phyloP scores from a whole-genome alignment of 1,284 basidiomycete genomes.

The Tetrapyrgos nigripes region DNA sequence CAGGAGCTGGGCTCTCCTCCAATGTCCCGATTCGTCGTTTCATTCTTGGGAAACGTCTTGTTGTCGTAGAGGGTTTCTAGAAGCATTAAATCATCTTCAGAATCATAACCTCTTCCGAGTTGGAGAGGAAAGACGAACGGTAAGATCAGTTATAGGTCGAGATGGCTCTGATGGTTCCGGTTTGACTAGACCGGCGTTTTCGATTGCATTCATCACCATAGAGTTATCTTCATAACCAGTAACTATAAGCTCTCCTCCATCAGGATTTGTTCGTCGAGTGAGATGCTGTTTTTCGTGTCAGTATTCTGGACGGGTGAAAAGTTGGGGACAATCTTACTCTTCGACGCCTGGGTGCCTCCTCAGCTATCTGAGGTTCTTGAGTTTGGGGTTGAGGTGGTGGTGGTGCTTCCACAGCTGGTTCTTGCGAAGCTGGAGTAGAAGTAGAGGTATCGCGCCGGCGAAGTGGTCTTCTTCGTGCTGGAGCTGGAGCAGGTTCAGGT shows the following conservation, averaged over 20 bases:
- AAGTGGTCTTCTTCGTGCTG: constrained; percentile 5
- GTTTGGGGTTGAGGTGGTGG: background rate
- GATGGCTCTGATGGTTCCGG: constrained; percentile 10
- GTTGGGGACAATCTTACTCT: constrained; percentile 24
- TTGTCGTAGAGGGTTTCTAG: constrained; percentile 20
- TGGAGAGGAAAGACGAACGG: constrained; percentile 20
- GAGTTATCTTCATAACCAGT: constrained; percentile 45
- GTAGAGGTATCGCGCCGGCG: background rate
- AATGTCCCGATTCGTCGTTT: constrained; percentile 45
- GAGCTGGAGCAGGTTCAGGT: background rate
- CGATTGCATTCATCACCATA: constrained; percentile 26
- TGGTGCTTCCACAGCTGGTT: background rate
- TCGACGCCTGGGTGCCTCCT: constrained; percentile 28
- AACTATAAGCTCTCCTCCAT: constrained; percentile 31
- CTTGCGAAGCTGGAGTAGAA: background rate
- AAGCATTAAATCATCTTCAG: background rate
- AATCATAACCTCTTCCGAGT: background rate
- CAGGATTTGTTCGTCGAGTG: constrained; percentile 41
- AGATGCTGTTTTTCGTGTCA: constrained; percentile 26
- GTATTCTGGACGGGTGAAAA: background rate
- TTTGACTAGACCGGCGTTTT: constrained; percentile 16
- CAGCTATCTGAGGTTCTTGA: constrained; percentile 13
- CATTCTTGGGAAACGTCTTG: constrained; percentile 37
- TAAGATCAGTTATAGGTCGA: constrained; percentile 22
- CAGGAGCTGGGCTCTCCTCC: constrained; percentile 18